Evolutionary conservation across 2,329 filamentous ascomycete species (phyloP).

Genomic region (Neospermospora avenae): DNA sequence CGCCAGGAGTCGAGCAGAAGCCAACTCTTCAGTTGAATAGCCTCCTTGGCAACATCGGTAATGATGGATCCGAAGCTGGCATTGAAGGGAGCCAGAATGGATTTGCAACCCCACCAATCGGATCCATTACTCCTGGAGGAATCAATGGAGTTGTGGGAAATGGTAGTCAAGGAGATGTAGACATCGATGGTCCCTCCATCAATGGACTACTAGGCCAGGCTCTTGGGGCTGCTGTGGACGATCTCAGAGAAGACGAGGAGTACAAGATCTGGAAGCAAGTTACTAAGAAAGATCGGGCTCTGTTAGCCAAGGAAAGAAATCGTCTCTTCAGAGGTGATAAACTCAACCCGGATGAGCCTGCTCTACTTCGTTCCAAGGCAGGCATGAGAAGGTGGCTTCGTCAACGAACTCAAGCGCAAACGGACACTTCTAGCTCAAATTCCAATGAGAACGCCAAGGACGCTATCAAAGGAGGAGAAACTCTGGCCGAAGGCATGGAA

Average conservation of each 20-base stretch:
- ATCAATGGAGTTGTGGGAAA: conserved; percentile 63
- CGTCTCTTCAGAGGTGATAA: conserved; percentile 81
- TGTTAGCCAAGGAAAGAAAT: conserved; percentile 80
- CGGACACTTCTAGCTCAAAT: conserved; percentile 42
- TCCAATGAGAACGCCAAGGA: conserved; percentile 45
- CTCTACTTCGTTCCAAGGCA: conserved; percentile 77
- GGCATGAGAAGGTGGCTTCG: conserved; percentile 88
- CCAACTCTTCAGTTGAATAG: conserved; percentile 67
- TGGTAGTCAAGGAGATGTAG: conserved; percentile 74
- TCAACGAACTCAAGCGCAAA: conserved; percentile 68
- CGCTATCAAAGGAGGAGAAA: conserved; percentile 57
- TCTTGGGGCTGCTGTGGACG: conserved; percentile 65
- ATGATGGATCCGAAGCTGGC: conserved; percentile 71
- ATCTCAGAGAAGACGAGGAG: conserved; percentile 85
- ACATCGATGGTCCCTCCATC: conserved; percentile 74
- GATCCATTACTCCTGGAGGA: conserved; percentile 73
- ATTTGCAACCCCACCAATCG: conserved; percentile 75
- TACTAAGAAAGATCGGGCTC: conserved; percentile 90
- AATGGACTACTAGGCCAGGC: conserved; percentile 63
- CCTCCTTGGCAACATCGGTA: conserved; percentile 52
- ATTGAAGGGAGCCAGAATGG: conserved; percentile 78
- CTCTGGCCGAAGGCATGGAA: conserved; percentile 92
- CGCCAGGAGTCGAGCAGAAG: conserved; percentile 72
- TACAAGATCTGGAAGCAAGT: conserved; percentile 99
- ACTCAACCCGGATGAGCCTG: conserved; percentile 83